Conservation (phyloP, 164 flowering plant species). For the Stephania japonica region DNA sequence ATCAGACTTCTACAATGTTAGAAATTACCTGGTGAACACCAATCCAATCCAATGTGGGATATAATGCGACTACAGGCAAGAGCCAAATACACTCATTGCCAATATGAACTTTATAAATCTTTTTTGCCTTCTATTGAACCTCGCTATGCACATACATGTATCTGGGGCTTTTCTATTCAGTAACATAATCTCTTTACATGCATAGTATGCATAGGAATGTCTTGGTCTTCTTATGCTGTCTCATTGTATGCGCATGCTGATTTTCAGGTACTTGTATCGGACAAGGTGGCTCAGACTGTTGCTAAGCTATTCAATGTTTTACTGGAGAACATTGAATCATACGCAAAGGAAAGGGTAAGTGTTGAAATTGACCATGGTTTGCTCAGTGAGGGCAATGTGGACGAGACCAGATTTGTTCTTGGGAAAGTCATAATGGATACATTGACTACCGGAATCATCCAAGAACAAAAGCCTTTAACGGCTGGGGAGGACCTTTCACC, state of each 20-base stretch:
- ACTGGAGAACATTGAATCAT: constrained; percentile 23
- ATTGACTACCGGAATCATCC: constrained; percentile 29
- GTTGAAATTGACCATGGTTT: constrained; percentile 33
- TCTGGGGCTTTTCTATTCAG: no score
- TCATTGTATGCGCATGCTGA: not conserved
- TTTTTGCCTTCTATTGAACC: not conserved
- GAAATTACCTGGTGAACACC: not conserved
- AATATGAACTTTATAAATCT: not conserved
- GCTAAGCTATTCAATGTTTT: constrained; percentile 40
- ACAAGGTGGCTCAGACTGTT: constrained; percentile 25
- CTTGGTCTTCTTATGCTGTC: not conserved
- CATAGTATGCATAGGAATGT: no score
- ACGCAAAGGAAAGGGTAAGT: constrained; percentile 18
- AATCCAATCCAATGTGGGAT: not conserved
- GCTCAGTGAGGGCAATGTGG: constrained; percentile 44
- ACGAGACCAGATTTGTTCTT: constrained; percentile 60
- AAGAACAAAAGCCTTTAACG: not conserved
- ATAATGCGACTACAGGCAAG: not conserved
- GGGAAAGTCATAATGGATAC: constrained; percentile 74
- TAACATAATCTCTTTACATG: no score
- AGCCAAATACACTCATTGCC: not conserved
- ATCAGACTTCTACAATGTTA: not conserved
- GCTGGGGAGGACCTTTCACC: not conserved
- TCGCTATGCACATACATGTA: no score
- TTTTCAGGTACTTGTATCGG: constrained; percentile 56